phyloP scores from a whole-genome alignment of 495 filamentous ascomycete species.

The Clohesyomyces aquaticus region DNA sequence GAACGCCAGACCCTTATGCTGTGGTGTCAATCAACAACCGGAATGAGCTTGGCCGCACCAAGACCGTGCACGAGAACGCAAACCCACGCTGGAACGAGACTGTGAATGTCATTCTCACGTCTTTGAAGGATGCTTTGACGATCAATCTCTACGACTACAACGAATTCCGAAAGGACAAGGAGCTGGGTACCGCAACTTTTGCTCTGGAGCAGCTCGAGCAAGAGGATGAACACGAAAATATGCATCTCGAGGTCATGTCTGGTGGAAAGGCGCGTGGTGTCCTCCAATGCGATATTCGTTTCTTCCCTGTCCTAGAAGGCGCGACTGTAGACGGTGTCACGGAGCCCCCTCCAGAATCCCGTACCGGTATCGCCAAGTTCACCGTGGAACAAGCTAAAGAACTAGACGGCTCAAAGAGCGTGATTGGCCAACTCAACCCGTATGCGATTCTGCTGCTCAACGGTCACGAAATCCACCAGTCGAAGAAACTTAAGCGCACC shows the following conservation, averaged over 20 bases:
- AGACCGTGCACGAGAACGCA: slow-evolving; percentile 78
- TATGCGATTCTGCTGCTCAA: slow-evolving; percentile 89
- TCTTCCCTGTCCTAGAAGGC: slow-evolving; percentile 89
- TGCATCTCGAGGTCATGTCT: slow-evolving; percentile 79
- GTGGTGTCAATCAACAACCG: slow-evolving; percentile 84
- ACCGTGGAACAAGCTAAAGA: slow-evolving; percentile 96
- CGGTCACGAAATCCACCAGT: slow-evolving; percentile 80
- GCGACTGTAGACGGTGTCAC: slow-evolving; percentile 73
- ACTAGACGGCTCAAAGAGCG: slow-evolving; percentile 83
- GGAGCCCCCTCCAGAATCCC: slow-evolving; percentile 81
- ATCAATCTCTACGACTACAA: slow-evolving; percentile 90
- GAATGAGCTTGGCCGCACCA: slow-evolving; percentile 80
- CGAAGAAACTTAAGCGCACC: slow-evolving; percentile 89
- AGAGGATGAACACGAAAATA: slow-evolving; percentile 75
- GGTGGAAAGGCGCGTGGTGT: slow-evolving; percentile 83
- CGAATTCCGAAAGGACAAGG: slow-evolving; percentile 93
- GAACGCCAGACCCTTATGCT: slow-evolving; percentile 91
- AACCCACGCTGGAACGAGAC: slow-evolving; percentile 97
- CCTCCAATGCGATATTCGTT: slow-evolving; percentile 80
- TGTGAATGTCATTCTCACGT: slow-evolving; percentile 89
- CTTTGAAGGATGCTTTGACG: slow-evolving; percentile 81
- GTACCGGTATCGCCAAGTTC: slow-evolving; percentile 90
- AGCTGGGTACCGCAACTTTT: slow-evolving; percentile 85
- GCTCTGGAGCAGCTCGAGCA: slow-evolving; percentile 79
- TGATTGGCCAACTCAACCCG: slow-evolving; percentile 86